Percentiles rank a stretch among this genome's conserved stretches.
Evolutionary conservation across 2,329 filamentous ascomycete species (phyloP).

Genomic region (Monilinia vaccinii-corymbosi): DNA sequence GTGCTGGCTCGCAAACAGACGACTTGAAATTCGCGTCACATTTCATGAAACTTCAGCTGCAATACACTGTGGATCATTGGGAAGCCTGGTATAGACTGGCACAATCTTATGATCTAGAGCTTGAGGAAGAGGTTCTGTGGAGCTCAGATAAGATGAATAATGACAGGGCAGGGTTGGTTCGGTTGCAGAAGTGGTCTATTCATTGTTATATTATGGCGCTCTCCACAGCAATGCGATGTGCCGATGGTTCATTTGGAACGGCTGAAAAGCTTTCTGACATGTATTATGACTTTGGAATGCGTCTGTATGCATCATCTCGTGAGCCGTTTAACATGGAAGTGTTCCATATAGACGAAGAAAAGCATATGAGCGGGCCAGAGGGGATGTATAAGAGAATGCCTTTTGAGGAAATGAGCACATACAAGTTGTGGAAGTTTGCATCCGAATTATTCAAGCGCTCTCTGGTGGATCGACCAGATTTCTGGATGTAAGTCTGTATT

Average conservation of each 20-base stretch:
- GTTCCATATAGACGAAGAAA: conserved; percentile 52
- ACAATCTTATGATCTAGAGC: conserved; percentile 33
- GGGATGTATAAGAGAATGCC: conserved; percentile 48
- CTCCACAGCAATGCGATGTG: conserved; percentile 48
- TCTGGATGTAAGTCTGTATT: conserved; percentile 46
- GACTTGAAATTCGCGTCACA: conserved; percentile 31
- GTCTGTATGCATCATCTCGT: conserved; percentile 59
- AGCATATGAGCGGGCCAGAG: conserved; percentile 46
- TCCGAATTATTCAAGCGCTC: conserved; percentile 51
- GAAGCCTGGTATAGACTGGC: conserved; percentile 35
- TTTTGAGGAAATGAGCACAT: conserved; percentile 48
- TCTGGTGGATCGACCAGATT: conserved; percentile 46
- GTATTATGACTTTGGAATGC: conserved; percentile 58
- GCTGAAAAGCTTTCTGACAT: conserved; percentile 52
- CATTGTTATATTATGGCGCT: conserved; percentile 54
- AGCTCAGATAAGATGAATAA: conserved; percentile 34
- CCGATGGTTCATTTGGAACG: conserved; percentile 44
- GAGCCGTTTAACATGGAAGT: conserved; percentile 60
- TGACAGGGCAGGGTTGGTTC: conserved; percentile 29
- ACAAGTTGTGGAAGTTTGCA: conserved; percentile 57
- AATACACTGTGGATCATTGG: conserved; percentile 32
- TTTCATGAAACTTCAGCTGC: conserved; percentile 32
- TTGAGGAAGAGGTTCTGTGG: conserved; percentile 35
- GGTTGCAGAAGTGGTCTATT: conserved; percentile 30
- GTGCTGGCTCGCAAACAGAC: conserved; percentile 30